Base-by-base conservation (phyloP, 225 moss, liverwort and hornwort species). In the Pseudoscleropodium purum region DNA sequence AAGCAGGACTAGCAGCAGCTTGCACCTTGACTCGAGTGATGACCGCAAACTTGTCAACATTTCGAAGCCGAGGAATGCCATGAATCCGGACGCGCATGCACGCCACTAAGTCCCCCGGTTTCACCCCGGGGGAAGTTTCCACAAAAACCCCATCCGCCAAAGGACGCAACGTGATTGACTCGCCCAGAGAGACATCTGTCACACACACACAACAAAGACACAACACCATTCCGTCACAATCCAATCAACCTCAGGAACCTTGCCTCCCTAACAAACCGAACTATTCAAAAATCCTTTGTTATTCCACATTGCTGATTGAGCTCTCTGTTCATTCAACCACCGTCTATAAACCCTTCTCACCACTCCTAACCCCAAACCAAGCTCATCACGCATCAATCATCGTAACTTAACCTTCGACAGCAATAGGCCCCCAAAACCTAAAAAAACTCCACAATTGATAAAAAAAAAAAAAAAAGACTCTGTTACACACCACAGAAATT, bases 81-180 rank as follows among this genome's bases (percentile, higher is more conserved):
- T 85, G 95, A 91, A 97, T 93, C 60, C 96, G 95, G 80, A 97
- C 91, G 69, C 99, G 96, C 93, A 95, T 94, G 67, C 95, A 97
- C 36, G 96, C 95, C 83, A 96, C 95, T 84, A 96, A 87, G 65
- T 92, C 95, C n/a, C 89, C 93, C 12, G 89, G 86, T 56, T 90
- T 94, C 84, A 95, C 94, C 87, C 96, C 95, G 14, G 98, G 95
- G 10, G 94, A 92, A 31, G 91, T 90, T 90, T 95, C 96, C 87
- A 95, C 96, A 87, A 94, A 94, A 36, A 94, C 97, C 39, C 96
- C 97, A 86, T 97, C 92, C 62, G 92, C 89, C 84, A 97, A 85
- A 34, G 96, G 95, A 86, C 91, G 91, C 67, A 97, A 84, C 73
- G 93, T 91, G 79, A 96, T 94, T 12, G 95, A 90, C 60, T 94